Evolutionary conservation across 163 green algal genomes (phyloP).

Genomic region (Scenedesmus sp.): DNA sequence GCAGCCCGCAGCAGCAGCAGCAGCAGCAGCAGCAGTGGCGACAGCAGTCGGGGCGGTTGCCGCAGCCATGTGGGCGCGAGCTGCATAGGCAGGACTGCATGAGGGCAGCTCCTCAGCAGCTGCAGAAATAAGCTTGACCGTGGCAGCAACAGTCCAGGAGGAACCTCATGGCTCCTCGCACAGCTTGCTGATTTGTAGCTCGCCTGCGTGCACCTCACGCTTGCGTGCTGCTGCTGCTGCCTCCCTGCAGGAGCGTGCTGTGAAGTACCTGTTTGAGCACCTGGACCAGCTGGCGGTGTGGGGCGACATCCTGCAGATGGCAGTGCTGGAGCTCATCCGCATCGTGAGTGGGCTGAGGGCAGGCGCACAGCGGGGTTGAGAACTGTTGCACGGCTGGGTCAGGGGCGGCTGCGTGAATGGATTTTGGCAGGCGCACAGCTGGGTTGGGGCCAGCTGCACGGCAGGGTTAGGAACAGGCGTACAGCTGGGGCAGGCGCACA

Average conservation of each 20-base stretch:
- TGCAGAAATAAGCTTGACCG: background rate
- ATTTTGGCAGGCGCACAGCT: too few species aligned
- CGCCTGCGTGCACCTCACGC: background rate
- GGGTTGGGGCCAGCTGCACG: background rate
- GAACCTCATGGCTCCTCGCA: too few species aligned
- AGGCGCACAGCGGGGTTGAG: background rate
- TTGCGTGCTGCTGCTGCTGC: background rate
- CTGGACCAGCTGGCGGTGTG: conserved; percentile 92
- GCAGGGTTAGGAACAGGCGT: background rate
- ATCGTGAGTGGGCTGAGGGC: conserved; percentile 72
- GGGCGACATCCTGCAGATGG: conserved; percentile 98
- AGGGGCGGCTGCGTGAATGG: too few species aligned
- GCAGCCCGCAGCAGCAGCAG: background rate
- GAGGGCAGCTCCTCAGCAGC: background rate
- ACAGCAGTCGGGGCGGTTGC: background rate
- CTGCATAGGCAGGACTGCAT: background rate
- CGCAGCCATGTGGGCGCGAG: background rate
- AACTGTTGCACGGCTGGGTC: background rate
- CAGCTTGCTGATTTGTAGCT: background rate
- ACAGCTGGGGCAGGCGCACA: background rate
- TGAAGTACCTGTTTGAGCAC: conserved; percentile 91
- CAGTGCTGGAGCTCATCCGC: conserved; percentile 95
- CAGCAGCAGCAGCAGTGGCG: background rate
- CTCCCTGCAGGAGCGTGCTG: conserved; percentile 83
- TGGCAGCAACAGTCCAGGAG: too few species aligned